Evolutionary conservation across 1,284 basidiomycete species (phyloP).

Genomic region (Ganoderma lingzhi): DNA sequence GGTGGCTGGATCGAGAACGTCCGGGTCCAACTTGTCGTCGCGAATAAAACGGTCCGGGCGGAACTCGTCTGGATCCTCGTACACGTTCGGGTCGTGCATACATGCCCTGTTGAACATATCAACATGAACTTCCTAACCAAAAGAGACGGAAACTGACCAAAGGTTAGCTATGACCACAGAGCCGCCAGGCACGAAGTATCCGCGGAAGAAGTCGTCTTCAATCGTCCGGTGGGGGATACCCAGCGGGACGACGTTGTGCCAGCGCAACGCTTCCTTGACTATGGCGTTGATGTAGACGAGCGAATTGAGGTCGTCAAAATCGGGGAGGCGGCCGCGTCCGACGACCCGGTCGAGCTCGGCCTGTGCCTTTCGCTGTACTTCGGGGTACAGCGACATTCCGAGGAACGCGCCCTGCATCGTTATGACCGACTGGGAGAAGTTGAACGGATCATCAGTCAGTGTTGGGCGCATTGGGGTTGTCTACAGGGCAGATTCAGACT

Average conservation of each 20-base stretch:
- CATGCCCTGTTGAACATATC: neutral
- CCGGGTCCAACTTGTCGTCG: neutral
- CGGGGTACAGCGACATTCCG: conserved; percentile 45
- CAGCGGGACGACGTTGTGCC: conserved; percentile 31
- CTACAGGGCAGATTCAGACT: too few relatives aligned
- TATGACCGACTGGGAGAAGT: conserved; percentile 24
- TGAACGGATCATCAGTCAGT: neutral
- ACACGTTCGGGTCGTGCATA: neutral
- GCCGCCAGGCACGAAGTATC: conserved; percentile 36
- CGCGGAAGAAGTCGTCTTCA: conserved; percentile 29
- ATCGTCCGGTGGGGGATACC: conserved; percentile 20
- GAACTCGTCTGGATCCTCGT: neutral
- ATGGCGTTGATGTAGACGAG: conserved; percentile 34
- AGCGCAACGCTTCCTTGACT: conserved; percentile 34
- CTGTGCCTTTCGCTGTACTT: conserved; percentile 41
- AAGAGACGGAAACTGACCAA: conserved; percentile 32
- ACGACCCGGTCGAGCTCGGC: conserved; percentile 40
- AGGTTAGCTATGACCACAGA: conserved; percentile 36
- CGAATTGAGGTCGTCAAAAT: conserved; percentile 26
- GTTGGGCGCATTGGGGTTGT: too few relatives aligned
- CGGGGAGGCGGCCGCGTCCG: conserved; percentile 35
- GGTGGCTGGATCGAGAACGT: neutral
- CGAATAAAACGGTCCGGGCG: neutral
- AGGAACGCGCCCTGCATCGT: conserved; percentile 42
- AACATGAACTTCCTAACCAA: neutral